Percentiles rank a stretch among this genome's conserved stretches.
phyloP scores from a whole-genome alignment of 345 rosid genomes.

The Eucalyptus guilfoylei region DNA sequence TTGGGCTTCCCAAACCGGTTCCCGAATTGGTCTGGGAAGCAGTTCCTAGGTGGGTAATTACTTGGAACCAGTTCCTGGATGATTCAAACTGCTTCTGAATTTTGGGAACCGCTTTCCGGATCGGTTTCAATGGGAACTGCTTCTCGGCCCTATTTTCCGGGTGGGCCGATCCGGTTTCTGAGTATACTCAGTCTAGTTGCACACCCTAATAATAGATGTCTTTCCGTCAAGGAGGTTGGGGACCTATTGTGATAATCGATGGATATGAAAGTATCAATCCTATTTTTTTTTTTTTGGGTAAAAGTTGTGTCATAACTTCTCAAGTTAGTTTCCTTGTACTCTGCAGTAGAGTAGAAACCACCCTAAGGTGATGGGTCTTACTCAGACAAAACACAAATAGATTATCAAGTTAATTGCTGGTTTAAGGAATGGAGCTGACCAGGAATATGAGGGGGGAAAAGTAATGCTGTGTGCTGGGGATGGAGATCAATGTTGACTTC shows the following conservation, averaged over 20 bases:
- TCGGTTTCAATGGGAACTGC: fast-evolving
- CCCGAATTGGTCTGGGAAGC: fast-evolving
- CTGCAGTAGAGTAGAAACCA: not conserved
- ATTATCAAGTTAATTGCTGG: not conserved
- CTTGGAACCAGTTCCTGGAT: fast-evolving
- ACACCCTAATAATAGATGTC: fast-evolving
- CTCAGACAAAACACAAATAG: not conserved
- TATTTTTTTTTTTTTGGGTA: no score
- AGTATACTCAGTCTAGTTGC: fast-evolving
- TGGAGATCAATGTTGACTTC: not conserved
- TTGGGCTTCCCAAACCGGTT: no score
- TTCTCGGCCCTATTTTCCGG: fast-evolving
- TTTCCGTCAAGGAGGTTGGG: not conserved
- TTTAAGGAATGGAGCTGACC: not conserved
- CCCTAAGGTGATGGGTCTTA: not conserved
- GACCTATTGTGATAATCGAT: not conserved
- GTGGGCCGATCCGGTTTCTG: fast-evolving
- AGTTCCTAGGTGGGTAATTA: no score
- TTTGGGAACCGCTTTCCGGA: fast-evolving
- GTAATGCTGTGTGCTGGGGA: not conserved
- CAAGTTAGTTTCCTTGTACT: not conserved
- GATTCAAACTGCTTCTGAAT: fast-evolving
- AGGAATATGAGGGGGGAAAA: not conserved
- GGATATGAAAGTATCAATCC: not conserved
- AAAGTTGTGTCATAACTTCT: not conserved